These are phyloP conservation scores for Coniosporium apollinis DNA, from an alignment of 495 filamentous ascomycete genomes.

Conservation along the genomic window DNA sequence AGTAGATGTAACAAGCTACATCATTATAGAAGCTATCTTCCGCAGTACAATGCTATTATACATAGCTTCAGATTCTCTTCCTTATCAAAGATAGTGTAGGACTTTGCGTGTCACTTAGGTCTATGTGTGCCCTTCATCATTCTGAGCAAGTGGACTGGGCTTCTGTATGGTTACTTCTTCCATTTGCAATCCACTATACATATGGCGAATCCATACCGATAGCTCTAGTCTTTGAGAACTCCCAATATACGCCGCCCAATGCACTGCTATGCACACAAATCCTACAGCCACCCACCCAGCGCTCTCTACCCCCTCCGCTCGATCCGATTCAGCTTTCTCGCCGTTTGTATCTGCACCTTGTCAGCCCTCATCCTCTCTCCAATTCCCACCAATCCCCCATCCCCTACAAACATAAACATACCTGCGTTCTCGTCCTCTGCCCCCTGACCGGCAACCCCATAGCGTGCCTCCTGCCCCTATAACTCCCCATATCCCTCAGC, in stretches of 20 bases:
- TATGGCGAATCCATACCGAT: too few species aligned
- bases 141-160: too few species aligned
- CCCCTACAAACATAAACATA: constrained; percentile 19
- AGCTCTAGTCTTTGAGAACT: too few species aligned
- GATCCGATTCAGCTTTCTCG: constrained; percentile 63
- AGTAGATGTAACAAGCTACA: too few species aligned
- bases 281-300: background rate
- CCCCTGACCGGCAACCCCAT: constrained; percentile 75
- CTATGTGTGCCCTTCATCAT: too few species aligned
- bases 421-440: constrained; percentile 71
- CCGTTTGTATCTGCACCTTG: constrained; percentile 44
- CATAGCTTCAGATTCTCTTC: too few species aligned
- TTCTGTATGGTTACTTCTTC: too few species aligned
- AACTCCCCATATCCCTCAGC: constrained; percentile 78
- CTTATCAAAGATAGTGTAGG: too few species aligned
- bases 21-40: too few species aligned
- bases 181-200: too few species aligned
- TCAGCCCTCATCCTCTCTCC: constrained; percentile 2
- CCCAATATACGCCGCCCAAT: constrained; percentile 3
- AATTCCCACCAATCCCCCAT: background rate
- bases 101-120: too few species aligned
- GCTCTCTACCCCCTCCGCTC: constrained; percentile 39
- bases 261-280: constrained; percentile 3
- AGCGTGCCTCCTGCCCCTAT: constrained; percentile 79
- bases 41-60: too few species aligned